Evolutionary conservation across 1,284 basidiomycete species (phyloP).

Genomic region (Pseudozyma tsukubaensis): DNA sequence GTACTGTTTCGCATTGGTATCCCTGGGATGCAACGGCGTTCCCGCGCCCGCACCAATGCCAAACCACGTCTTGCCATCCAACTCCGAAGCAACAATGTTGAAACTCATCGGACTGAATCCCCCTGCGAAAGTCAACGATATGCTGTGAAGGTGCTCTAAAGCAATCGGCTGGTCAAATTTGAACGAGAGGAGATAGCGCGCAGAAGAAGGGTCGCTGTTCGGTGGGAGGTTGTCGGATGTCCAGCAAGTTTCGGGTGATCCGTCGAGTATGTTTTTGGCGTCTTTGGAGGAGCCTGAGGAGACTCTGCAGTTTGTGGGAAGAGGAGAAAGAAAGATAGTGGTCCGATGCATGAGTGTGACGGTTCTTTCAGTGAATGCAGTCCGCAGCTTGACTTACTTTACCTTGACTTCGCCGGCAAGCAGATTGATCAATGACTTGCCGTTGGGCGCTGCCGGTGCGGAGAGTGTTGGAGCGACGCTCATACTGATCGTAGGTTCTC

Average conservation of each 20-base stretch:
- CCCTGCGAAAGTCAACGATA: constrained; percentile 43
- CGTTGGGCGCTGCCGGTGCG: constrained; percentile 2
- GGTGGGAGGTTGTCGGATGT: constrained; percentile 43
- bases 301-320: constrained; percentile 10
- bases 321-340: neutral
- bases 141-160: constrained; percentile 12
- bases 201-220: constrained; percentile 19
- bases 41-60: neutral
- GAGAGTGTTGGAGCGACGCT: constrained; percentile 26
- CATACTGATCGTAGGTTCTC: constrained; percentile 12
- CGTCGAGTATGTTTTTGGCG: constrained; percentile 45
- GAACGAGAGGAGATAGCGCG: constrained; percentile 25
- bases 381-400: constrained; percentile 31
- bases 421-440: constrained; percentile 21
- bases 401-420: constrained; percentile 35
- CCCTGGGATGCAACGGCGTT: constrained; percentile 20
- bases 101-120: constrained; percentile 36
- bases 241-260: constrained; percentile 47
- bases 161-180: constrained; percentile 13
- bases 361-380: neutral
- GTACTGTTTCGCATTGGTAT: constrained; percentile 43
- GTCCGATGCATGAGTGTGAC: neutral
- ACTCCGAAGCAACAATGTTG: constrained; percentile 15
- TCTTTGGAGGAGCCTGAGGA: constrained; percentile 47
- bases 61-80: constrained; percentile 21